Percentiles rank a stretch among this genome's conserved stretches.
These are phyloP conservation scores for Lachnellula suecica DNA, from an alignment of 2,329 filamentous ascomycete genomes.

Conservation along the genomic window DNA sequence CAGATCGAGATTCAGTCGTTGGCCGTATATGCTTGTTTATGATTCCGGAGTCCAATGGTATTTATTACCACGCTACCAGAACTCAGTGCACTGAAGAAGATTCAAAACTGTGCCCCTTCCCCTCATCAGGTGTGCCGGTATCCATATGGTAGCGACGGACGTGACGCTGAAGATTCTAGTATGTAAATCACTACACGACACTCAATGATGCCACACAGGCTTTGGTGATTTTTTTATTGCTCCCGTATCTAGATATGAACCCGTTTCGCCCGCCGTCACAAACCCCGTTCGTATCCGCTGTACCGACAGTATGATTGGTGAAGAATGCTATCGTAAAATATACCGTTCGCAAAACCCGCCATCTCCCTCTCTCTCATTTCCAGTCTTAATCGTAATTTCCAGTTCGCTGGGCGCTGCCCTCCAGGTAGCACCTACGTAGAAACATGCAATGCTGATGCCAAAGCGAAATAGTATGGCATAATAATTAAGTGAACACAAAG, in stretches of 20 bases:
- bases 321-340: conserved; percentile 2
- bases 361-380: neutral
- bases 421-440: conserved; percentile 19
- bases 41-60: too few species aligned
- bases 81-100: too few species aligned
- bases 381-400: conserved; percentile 15
- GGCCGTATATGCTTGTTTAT: too few species aligned
- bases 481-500: conserved; percentile 19
- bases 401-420: conserved; percentile 4
- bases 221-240: conserved; percentile 1
- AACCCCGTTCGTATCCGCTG: neutral
- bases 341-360: neutral
- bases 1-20: too few species aligned
- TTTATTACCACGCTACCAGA: too few species aligned
- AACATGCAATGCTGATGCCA: conserved; percentile 23
- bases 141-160: too few species aligned
- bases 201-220: neutral
- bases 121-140: too few species aligned
- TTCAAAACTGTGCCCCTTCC: too few species aligned
- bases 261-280: neutral
- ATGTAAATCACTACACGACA: too few species aligned
- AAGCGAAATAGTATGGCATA: conserved; percentile 18
- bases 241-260: conserved; percentile 5
- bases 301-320: neutral
- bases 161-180: too few species aligned